These are phyloP conservation scores for Pulveroboletus sp. DNA, from an alignment of 768 basidiomycete genomes.

Conservation along the genomic window DNA sequence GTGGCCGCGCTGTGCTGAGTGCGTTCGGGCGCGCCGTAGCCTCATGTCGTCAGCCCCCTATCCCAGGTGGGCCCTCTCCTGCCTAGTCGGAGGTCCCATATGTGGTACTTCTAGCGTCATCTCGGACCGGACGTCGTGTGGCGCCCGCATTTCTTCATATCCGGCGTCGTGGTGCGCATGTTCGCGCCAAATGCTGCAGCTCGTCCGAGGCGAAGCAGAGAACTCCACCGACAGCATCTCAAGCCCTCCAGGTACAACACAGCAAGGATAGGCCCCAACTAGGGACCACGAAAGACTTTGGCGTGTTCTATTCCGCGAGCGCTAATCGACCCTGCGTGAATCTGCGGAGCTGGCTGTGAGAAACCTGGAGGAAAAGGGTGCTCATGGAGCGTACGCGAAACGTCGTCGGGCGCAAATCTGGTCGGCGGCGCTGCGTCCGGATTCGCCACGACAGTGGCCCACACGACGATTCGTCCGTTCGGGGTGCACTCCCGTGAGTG, in stretches of 20 bases:
- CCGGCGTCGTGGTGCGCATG: conserved; percentile 1
- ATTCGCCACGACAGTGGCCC: no score
- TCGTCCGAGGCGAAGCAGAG: conserved; percentile 19
- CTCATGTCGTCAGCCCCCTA: conserved; percentile 17
- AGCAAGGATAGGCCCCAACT: neutral
- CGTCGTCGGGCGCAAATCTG: neutral
- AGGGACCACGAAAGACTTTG: neutral
- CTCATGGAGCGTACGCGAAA: no score
- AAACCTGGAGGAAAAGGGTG: no score
- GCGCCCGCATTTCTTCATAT: conserved; percentile 8
- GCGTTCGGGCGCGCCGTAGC: conserved; percentile 15
- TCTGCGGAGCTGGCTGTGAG: no score
- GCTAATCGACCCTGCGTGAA: neutral
- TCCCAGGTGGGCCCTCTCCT: neutral
- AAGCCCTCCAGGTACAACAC: neutral
- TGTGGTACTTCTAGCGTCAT: neutral
- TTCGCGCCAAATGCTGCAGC: neutral
- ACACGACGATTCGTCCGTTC: no score
- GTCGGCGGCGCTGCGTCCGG: neutral
- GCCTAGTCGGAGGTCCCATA: conserved; percentile 3
- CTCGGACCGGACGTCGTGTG: conserved; percentile 2
- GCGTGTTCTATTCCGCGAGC: conserved; percentile 1
- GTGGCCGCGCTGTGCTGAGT: conserved; percentile 3
- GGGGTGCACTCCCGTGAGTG: no score
- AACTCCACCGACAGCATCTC: conserved; percentile 1